Evolutionary conservation across 495 filamentous ascomycete genomes (phyloP).

Genomic region (Talaromyces proteolyticus): DNA sequence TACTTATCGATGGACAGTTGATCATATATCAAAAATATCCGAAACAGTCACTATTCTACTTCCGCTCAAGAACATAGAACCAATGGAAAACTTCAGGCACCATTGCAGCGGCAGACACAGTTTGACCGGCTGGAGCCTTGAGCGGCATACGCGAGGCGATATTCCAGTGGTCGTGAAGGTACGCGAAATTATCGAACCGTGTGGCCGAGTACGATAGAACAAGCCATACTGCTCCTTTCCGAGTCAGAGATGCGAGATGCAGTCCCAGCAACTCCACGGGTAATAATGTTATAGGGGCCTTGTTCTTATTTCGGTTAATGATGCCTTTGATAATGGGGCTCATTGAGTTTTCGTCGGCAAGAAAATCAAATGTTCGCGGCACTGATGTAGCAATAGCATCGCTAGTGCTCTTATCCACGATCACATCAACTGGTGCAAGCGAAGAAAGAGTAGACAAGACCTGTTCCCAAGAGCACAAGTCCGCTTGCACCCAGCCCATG

Average conservation of each 20-base stretch:
- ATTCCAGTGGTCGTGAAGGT: constrained; percentile 23
- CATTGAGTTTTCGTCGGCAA: neutral
- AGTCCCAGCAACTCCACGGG: constrained; percentile 33
- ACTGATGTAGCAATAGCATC: constrained; percentile 33
- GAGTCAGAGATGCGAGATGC: constrained; percentile 29
- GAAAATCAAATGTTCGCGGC: constrained; percentile 9
- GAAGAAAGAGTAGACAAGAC: constrained; percentile 14
- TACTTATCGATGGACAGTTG: no score
- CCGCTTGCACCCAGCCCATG: constrained; percentile 31
- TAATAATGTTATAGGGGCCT: constrained; percentile 10
- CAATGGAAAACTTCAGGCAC: constrained; percentile 36
- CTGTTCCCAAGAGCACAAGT: constrained; percentile 30
- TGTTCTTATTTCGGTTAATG: neutral
- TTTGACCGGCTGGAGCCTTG: constrained; percentile 29
- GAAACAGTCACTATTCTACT: constrained; percentile 6
- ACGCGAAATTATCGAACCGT: constrained; percentile 25
- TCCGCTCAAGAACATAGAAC: constrained; percentile 32
- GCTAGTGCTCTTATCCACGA: constrained; percentile 39
- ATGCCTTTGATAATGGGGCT: constrained; percentile 21
- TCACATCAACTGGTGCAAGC: constrained; percentile 30
- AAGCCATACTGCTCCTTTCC: constrained; percentile 25
- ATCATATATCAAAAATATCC: no score
- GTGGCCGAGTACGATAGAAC: constrained; percentile 31
- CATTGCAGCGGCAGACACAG: constrained; percentile 20
- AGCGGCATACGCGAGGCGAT: constrained; percentile 26